phyloP scores from a whole-genome alignment of 352 stramenopile species.

The Pythium volutum region DNA sequence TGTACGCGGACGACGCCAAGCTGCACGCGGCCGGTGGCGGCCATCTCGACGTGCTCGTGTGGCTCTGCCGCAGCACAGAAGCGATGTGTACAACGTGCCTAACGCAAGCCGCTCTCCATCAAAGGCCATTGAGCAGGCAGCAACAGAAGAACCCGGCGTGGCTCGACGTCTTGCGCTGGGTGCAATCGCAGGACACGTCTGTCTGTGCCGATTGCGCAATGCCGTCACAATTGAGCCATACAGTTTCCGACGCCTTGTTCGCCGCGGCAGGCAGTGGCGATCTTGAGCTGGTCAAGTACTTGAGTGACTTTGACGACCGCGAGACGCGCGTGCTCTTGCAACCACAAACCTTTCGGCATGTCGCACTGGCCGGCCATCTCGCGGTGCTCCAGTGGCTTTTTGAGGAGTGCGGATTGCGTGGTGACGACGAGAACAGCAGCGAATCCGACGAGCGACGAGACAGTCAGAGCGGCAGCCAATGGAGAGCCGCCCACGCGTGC shows the following conservation, averaged over 20 bases:
- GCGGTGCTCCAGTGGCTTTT: background rate
- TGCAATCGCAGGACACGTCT: background rate
- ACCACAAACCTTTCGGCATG: background rate
- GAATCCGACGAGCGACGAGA: background rate
- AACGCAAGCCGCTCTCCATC: background rate
- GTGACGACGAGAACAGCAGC: background rate
- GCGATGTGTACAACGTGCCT: background rate
- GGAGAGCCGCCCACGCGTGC: background rate
- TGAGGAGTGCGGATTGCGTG: background rate
- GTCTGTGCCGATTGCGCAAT: background rate
- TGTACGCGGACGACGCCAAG: background rate
- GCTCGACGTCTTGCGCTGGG: background rate
- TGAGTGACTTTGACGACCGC: background rate
- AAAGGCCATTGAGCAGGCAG: background rate
- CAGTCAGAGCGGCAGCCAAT: background rate
- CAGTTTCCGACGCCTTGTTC: background rate
- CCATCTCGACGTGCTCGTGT: slow-evolving; percentile 6
- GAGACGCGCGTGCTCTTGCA: background rate
- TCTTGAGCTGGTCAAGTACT: background rate
- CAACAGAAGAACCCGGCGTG: background rate
- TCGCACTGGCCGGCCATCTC: background rate
- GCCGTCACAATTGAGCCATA: background rate
- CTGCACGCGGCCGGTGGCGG: background rate
- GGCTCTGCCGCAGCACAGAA: background rate
- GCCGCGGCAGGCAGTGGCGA: background rate